Base-by-base conservation (phyloP, 2,329 filamentous ascomycete species). In the Paecilomyces formosus region DNA sequence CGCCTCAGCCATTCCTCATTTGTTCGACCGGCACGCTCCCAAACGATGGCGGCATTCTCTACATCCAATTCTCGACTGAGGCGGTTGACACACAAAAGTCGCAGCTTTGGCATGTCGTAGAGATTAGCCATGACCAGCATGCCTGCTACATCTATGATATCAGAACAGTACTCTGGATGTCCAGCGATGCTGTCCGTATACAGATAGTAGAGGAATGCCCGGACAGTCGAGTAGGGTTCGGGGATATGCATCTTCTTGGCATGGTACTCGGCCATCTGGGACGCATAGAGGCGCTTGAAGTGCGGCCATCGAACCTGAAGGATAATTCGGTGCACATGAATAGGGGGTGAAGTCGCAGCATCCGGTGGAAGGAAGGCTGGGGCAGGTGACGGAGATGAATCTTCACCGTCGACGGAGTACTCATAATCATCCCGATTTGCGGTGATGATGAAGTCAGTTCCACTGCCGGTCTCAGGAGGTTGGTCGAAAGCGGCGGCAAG, bases 241-340 rank as follows among this genome's bases (percentile, higher is more conserved):
- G 94, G 93, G 52, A 99, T 96, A 75, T 99, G 93, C 88, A 99
- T 94, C 74, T 90, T 92, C 69, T 94, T 94, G 15, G 91, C 94
- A 71, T 99, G 94, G 68, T 95, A 99, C 72, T 99, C 94, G 12
- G 89, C 87, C 94, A 99, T 99, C 70, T 97, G 92, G 3, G 93
- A 87, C 55, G 88, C 88, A 78, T 96, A 97, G 2, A 99, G 80
- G 15, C 94, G 88, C 49, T 89, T 87, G 76, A 99, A 99, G 74
- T 99, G 94, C 28, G 94, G 92, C 94, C 94, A 99, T 55, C 94
- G 89, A 21, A 94, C 89, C 72, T 95, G 90, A 8, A 99, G 82
- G 56, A 99, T 97, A 58, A 99, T 87, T 61, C 90, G 91, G 74
- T 99, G 94, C 3, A 97, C 93, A 70, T 97, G 88, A 56, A 99